Evolutionary conservation across 352 stramenopile species (phyloP).

Genomic region (Elongisporangium undulatum): DNA sequence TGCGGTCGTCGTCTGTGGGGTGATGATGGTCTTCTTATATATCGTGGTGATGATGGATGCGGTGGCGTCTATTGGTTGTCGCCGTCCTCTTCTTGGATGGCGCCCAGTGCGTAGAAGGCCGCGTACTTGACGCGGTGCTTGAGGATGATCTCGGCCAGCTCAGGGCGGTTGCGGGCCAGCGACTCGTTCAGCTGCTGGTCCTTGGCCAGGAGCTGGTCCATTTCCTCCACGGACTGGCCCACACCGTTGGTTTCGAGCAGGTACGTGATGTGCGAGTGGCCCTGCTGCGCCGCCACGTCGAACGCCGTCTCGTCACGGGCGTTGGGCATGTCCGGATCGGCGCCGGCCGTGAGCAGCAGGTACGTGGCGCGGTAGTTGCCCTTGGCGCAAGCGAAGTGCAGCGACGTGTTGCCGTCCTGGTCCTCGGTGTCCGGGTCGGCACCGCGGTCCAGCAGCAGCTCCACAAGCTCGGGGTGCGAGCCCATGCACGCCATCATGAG

Average conservation of each 20-base stretch:
- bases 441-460: constrained; percentile 64
- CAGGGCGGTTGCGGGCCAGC: constrained; percentile 55
- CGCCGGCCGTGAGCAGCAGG: constrained; percentile 73
- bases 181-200: constrained; percentile 57
- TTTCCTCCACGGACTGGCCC: constrained; percentile 47
- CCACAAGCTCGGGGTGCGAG: constrained; percentile 55
- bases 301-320: constrained; percentile 74
- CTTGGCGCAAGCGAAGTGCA: constrained; percentile 72
- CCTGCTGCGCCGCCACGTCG: constrained; percentile 61
- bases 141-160: constrained; percentile 69
- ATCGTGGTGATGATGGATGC: not conserved
- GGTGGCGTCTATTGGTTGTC: not conserved
- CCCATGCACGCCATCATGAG: constrained; percentile 65
- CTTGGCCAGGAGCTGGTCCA: constrained; percentile 60
- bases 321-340: constrained; percentile 84
- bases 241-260: constrained; percentile 77
- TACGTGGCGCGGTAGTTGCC: constrained; percentile 79
- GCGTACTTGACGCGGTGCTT: constrained; percentile 81
- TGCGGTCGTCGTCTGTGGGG: not conserved
- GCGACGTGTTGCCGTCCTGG: constrained; percentile 70
- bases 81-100: constrained; percentile 43
- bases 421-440: constrained; percentile 78
- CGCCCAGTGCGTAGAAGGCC: constrained; percentile 49
- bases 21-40: not conserved
- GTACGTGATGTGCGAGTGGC: constrained; percentile 71